phyloP scores from a whole-genome alignment of 148 eudicot species.

The Limonium bicolor region DNA sequence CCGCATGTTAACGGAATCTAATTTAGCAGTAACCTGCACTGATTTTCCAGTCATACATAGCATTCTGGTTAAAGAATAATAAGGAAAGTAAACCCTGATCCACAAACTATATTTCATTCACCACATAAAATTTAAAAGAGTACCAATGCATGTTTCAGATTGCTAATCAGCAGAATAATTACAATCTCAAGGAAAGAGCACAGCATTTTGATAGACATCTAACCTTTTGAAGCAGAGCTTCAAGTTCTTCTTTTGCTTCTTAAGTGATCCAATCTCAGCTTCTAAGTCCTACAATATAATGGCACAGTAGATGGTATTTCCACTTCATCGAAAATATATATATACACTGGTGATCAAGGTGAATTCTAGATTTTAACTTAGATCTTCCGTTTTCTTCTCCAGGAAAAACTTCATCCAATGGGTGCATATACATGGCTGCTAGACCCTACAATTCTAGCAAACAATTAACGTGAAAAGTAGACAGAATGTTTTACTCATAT shows the following conservation, averaged over 20 bases:
- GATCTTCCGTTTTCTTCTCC: too few relatives aligned
- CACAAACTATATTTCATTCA: background rate
- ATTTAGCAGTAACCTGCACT: conserved; percentile 21
- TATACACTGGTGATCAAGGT: too few relatives aligned
- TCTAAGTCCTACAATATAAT: conserved; percentile 20
- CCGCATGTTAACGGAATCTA: conserved; percentile 19
- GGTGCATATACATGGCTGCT: too few relatives aligned
- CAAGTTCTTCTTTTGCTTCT: conserved; percentile 30
- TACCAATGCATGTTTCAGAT: too few relatives aligned
- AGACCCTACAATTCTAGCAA: too few relatives aligned
- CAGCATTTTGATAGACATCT: background rate
- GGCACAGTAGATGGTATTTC: background rate
- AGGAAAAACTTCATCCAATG: too few relatives aligned
- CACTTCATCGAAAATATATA: background rate
- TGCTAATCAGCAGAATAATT: too few relatives aligned
- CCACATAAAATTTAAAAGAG: background rate
- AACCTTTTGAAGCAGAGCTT: conserved; percentile 28
- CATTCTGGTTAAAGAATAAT: conserved; percentile 1
- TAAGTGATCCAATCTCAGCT: conserved; percentile 21
- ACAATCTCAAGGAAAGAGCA: background rate
- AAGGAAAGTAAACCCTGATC: background rate
- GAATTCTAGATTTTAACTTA: too few relatives aligned
- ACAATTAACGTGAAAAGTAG: too few relatives aligned
- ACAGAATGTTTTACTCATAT: too few relatives aligned
- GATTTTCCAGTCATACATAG: conserved; percentile 1